phyloP scores from a whole-genome alignment of 208 protist species.

The Trypanosoma caninum region DNA sequence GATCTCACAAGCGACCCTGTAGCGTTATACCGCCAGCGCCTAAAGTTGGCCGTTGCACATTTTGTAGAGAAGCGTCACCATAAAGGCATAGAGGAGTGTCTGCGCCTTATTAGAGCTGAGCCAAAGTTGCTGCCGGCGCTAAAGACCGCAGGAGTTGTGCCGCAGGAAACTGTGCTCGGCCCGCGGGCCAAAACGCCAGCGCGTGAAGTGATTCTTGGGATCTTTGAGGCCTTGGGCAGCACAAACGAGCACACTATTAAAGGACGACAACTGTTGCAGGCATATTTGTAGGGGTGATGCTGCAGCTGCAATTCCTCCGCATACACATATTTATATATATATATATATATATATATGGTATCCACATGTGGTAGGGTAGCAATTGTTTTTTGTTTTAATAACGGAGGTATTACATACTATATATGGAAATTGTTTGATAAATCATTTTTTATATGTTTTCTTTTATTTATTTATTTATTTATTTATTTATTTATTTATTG shows the following conservation, averaged over 20 bases:
- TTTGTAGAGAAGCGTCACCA: constrained; percentile 59
- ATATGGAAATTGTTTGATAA: neutral
- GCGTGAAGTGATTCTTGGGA: constrained; percentile 44
- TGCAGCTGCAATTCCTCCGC: no score
- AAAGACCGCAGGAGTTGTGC: constrained; percentile 56
- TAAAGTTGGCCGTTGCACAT: constrained; percentile 73
- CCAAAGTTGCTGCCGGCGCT: constrained; percentile 67
- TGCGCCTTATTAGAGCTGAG: constrained; percentile 74
- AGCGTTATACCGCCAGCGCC: constrained; percentile 59
- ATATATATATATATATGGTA: neutral
- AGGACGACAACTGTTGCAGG: constrained; percentile 63
- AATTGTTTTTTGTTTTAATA: constrained; percentile 1
- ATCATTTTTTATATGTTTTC: neutral
- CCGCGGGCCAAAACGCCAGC: constrained; percentile 57
- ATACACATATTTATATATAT: neutral
- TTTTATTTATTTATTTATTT: neutral
- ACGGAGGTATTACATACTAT: no score
- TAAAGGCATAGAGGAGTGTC: constrained; percentile 72
- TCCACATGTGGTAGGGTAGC: neutral
- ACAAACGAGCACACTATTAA: constrained; percentile 65
- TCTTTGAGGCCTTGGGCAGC: constrained; percentile 76
- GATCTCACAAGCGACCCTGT: constrained; percentile 58
- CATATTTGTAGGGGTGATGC: constrained; percentile 41
- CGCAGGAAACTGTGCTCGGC: constrained; percentile 44
- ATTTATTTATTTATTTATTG: neutral